Conservation (phyloP, 164 flowering plant genomes). For the Warburgia ugandensis region DNA sequence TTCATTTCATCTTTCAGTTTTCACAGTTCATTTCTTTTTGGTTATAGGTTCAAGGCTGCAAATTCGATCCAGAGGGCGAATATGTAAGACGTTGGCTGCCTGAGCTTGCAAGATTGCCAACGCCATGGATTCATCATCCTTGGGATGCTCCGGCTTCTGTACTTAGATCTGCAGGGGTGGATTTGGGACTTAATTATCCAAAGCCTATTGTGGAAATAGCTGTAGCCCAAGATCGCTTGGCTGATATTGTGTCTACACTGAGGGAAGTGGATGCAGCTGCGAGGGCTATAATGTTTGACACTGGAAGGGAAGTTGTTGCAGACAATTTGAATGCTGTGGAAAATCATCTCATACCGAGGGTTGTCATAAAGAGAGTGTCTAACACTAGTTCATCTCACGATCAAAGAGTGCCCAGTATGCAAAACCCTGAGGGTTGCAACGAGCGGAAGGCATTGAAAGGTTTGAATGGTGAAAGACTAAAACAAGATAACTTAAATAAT, state of each 20-base stretch:
- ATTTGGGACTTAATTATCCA: conserved; percentile 81
- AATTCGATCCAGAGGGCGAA: conserved; percentile 82
- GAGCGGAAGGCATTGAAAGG: conserved; percentile 34
- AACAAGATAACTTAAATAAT: conserved; percentile 11
- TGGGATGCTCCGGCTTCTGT: conserved; percentile 78
- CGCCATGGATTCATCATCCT: conserved; percentile 97
- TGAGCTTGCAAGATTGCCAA: conserved; percentile 83
- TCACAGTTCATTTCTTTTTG: not conserved
- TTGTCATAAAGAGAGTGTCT: conserved; percentile 21
- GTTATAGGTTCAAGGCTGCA: conserved; percentile 71
- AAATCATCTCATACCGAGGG: conserved; percentile 17
- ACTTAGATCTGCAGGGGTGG: conserved; percentile 80
- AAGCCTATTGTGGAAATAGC: conserved; percentile 75
- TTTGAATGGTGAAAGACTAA: conserved; percentile 25
- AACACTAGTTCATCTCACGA: conserved; percentile 59
- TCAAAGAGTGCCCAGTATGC: conserved; percentile 74
- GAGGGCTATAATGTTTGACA: conserved; percentile 29
- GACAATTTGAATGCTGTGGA: conserved; percentile 36
- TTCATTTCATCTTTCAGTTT: not conserved
- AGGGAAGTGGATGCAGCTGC: conserved; percentile 52
- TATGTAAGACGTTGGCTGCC: conserved; percentile 94
- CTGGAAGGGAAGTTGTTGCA: conserved; percentile 52
- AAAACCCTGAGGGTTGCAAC: conserved; percentile 14
- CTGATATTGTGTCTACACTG: conserved; percentile 52
- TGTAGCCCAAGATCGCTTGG: conserved; percentile 51